phyloP scores from a whole-genome alignment of 2,329 filamentous ascomycete species.

The Metarhizium robertsii region DNA sequence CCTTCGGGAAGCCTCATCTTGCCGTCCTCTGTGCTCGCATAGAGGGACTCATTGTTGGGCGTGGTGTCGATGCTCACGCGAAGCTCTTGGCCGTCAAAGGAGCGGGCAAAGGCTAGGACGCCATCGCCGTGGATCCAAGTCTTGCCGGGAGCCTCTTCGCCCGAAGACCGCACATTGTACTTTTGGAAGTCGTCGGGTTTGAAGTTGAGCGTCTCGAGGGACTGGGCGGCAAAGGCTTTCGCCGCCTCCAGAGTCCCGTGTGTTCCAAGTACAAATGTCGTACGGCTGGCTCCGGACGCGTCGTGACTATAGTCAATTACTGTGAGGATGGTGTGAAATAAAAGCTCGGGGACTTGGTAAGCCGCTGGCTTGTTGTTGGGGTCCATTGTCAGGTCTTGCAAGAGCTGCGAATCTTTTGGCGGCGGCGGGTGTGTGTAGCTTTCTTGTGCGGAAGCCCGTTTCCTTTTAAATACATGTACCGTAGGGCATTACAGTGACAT shows the following conservation, averaged over 20 bases:
- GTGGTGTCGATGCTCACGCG: conserved; percentile 27
- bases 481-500: neutral
- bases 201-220: conserved; percentile 25
- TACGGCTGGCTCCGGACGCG: conserved; percentile 17
- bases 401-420: neutral
- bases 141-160: conserved; percentile 1
- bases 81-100: conserved; percentile 27
- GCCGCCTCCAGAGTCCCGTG: conserved; percentile 25
- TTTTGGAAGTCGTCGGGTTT: conserved; percentile 25
- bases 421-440: neutral
- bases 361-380: neutral
- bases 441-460: neutral
- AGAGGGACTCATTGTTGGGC: conserved; percentile 24
- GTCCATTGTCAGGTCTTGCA: neutral
- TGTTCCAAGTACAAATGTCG: conserved; percentile 28
- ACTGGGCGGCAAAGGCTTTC: conserved; percentile 23
- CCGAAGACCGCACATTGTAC: conserved; percentile 16
- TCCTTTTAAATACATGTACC: neutral
- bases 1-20: conserved; percentile 14
- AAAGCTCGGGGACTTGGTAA: conserved; percentile 15
- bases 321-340: conserved; percentile 28
- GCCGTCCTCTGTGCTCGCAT: conserved; percentile 9
- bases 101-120: conserved; percentile 26
- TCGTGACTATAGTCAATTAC: conserved; percentile 19
- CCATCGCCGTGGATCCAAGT: conserved; percentile 29